Evolutionary conservation across 768 basidiomycete species (phyloP), one percentile per base, ranked within the genome.

Genomic region (Boletales sp.): DNA sequence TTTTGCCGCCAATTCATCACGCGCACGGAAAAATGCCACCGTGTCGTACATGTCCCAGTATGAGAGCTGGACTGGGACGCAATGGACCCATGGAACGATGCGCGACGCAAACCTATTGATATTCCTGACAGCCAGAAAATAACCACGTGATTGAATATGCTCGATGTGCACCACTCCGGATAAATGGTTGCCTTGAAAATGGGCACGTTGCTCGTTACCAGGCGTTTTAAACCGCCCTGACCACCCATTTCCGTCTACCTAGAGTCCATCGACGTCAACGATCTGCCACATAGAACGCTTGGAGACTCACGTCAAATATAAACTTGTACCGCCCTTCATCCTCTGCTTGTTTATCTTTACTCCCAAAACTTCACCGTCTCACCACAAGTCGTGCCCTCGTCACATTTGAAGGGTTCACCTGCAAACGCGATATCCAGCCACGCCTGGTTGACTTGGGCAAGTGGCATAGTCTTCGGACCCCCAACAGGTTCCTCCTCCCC

Each of bases 131-230:
- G 14, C 30, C 13, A 46, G 19, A n/a, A 10, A 10, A 4, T 12
- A 42, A 39, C 15, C 14, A 3, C 17, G 46, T 34, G 5, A 7
- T 2, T 14, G 17, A 14, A 5, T 8, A 14, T 39, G 14, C 24
- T 12, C 5, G 24, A 9, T 13, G 15, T 69, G 12, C 60, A 82
- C 87, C 87, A 88, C 66, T 87, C 86, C 0, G 84, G 85, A 59
- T 83, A 87, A 53, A 87, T 77, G 0, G 85, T 87, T 34, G 81
- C 73, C 60, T 87, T 87, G 70, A 88, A 79, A 6, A 87, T 70
- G 14, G 85, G 67, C 0, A 84, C 74, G 24, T 84, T 83, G 18
- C 79, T 74, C 3, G 80, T 80, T 6, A 87, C 73, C 2, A 87
- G 69, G 4, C 83, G 71, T 53, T 53, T 84, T 83, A 63, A 86